These are phyloP conservation scores for Vitis riparia DNA, from an alignment of 164 flowering plant species.

Conservation along the genomic window DNA sequence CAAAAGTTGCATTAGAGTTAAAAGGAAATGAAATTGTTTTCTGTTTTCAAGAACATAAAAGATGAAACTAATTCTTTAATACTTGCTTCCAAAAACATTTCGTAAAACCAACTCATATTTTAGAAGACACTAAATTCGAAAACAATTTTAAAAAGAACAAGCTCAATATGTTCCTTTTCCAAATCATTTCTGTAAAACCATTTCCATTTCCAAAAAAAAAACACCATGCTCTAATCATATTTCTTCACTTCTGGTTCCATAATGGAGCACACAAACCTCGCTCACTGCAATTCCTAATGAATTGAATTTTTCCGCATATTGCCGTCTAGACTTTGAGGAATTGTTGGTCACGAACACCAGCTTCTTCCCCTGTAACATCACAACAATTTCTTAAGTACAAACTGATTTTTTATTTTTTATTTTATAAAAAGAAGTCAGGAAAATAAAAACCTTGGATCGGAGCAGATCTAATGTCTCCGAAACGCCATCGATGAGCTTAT, in stretches of 20 bases:
- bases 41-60: neutral
- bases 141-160: too few relatives aligned
- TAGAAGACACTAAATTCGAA: too few relatives aligned
- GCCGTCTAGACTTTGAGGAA: conserved; percentile 76
- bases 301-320: conserved; percentile 70
- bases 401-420: neutral
- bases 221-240: too few relatives aligned
- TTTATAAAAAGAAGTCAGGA: neutral
- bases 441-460: conserved; percentile 52
- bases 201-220: too few relatives aligned
- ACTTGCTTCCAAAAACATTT: too few relatives aligned
- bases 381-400: neutral
- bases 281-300: conserved; percentile 69
- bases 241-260: too few relatives aligned
- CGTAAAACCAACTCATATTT: too few relatives aligned
- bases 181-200: too few relatives aligned
- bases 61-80: neutral
- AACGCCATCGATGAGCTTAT: conserved; percentile 82
- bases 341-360: conserved; percentile 89
- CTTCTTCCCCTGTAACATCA: conserved; percentile 68
- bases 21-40: too few relatives aligned
- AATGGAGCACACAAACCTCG: conserved; percentile 41
- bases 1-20: neutral
- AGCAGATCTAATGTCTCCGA: conserved; percentile 64
- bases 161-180: too few relatives aligned